These are phyloP conservation scores for Wilcoxina mikolae DNA, from an alignment of 495 filamentous ascomycete species.

Conservation along the genomic window DNA sequence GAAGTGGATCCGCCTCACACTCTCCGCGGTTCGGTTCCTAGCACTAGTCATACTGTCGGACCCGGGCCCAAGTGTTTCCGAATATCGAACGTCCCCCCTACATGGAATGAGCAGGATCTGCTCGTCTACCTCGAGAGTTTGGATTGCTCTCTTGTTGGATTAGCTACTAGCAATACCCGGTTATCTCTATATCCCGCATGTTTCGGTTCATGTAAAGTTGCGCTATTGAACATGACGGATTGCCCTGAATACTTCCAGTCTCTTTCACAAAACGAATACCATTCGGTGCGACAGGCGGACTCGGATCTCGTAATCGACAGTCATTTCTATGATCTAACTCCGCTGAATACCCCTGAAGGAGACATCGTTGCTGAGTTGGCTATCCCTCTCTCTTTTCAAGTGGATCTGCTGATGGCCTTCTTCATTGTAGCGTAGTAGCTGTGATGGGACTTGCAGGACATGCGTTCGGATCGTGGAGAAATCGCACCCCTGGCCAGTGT, in stretches of 20 bases:
- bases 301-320: not conserved
- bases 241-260: not conserved
- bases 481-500: too few species aligned
- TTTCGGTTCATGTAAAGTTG: not conserved
- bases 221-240: not conserved
- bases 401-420: not conserved
- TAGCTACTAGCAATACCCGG: not conserved
- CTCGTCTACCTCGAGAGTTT: not conserved
- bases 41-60: too few species aligned
- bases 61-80: not conserved
- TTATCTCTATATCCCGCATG: not conserved
- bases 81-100: not conserved
- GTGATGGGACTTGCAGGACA: too few species aligned
- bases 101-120: not conserved
- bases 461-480: slow-evolving; percentile 5
- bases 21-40: too few species aligned
- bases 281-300: not conserved
- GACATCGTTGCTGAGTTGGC: slow-evolving; percentile 5
- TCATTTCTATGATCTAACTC: slow-evolving; percentile 8
- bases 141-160: not conserved
- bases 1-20: too few species aligned
- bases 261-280: not conserved
- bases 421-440: not conserved
- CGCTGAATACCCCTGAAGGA: slow-evolving; percentile 6
- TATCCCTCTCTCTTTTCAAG: not conserved